phyloP scores from a whole-genome alignment of 2,329 filamentous ascomycete species.

The Stemphylium beticola region DNA sequence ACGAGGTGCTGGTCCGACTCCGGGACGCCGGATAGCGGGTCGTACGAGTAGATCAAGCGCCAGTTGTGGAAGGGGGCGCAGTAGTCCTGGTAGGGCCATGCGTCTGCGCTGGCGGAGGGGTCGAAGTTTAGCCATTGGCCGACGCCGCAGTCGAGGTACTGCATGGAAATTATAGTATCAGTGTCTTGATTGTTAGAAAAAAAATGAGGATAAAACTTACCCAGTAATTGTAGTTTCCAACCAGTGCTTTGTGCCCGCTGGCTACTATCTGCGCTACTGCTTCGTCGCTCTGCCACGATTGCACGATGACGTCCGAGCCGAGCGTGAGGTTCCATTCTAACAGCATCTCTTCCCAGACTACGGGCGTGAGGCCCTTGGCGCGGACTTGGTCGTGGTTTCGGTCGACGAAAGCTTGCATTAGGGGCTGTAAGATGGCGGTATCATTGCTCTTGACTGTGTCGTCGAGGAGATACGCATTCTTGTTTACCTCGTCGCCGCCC shows the following conservation, averaged over 20 bases:
- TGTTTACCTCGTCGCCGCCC: slow-evolving; percentile 86
- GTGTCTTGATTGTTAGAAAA: neutral
- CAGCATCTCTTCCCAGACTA: slow-evolving; percentile 90
- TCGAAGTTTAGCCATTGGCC: slow-evolving; percentile 79
- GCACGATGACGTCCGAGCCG: slow-evolving; percentile 73
- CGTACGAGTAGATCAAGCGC: slow-evolving; percentile 80
- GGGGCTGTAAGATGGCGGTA: slow-evolving; percentile 68
- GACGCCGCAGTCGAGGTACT: slow-evolving; percentile 84
- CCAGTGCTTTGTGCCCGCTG: slow-evolving; percentile 73
- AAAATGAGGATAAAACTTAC: slow-evolving; percentile 48
- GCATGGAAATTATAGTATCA: neutral
- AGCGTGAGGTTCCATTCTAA: slow-evolving; percentile 78
- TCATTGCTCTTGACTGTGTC: slow-evolving; percentile 70
- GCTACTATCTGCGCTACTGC: slow-evolving; percentile 66
- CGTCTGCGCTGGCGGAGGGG: slow-evolving; percentile 58
- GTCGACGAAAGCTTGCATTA: slow-evolving; percentile 79
- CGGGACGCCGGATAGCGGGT: slow-evolving; percentile 71
- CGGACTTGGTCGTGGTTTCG: slow-evolving; percentile 70
- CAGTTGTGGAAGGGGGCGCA: slow-evolving; percentile 82
- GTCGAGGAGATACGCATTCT: slow-evolving; percentile 75
- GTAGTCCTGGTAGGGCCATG: slow-evolving; percentile 80
- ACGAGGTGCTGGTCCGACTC: slow-evolving; percentile 70
- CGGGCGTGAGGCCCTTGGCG: slow-evolving; percentile 68
- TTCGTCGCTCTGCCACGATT: slow-evolving; percentile 74
- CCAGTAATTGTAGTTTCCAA: slow-evolving; percentile 79